Evolutionary conservation across 1,284 basidiomycete species (phyloP).

Genomic region (Schizopora paradoxa): DNA sequence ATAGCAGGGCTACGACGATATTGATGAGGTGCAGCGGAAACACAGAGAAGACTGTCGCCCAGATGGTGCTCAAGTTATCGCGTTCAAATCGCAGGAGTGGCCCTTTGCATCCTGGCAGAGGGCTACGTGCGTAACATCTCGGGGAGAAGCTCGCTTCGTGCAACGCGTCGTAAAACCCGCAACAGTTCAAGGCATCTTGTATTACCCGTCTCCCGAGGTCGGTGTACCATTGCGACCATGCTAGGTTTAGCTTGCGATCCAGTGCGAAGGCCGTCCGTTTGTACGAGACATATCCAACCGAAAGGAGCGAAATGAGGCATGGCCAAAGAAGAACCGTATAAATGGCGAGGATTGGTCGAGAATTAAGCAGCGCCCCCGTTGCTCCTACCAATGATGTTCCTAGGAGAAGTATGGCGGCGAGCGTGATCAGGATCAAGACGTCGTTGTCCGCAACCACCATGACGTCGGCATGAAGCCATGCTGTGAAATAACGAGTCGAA

Average conservation of each 20-base stretch:
- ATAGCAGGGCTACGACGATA: conserved; percentile 59
- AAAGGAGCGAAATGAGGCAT: conserved; percentile 54
- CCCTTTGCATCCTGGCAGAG: conserved; percentile 68
- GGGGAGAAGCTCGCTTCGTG: conserved; percentile 59
- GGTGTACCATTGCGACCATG: conserved; percentile 66
- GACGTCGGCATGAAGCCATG: conserved; percentile 47
- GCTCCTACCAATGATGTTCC: conserved; percentile 62
- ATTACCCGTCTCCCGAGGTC: conserved; percentile 52
- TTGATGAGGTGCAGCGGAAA: conserved; percentile 61
- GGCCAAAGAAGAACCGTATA: conserved; percentile 72
- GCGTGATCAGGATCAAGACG: conserved; percentile 57
- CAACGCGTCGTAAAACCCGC: conserved; percentile 64
- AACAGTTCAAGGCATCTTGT: conserved; percentile 67
- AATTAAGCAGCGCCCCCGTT: conserved; percentile 67
- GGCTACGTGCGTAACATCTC: conserved; percentile 61
- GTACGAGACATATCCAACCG: conserved; percentile 68
- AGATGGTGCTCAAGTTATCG: conserved; percentile 47
- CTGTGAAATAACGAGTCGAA: conserved; percentile 24
- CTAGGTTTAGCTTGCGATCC: conserved; percentile 66
- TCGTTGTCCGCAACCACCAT: conserved; percentile 52
- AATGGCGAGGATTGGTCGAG: conserved; percentile 65
- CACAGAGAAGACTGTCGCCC: conserved; percentile 57
- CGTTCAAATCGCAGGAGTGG: conserved; percentile 57
- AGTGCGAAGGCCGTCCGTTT: conserved; percentile 65
- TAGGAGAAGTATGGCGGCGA: conserved; percentile 51